Conservation (phyloP, 2,329 filamentous ascomycete genomes). For the Diaporthe sp. region DNA sequence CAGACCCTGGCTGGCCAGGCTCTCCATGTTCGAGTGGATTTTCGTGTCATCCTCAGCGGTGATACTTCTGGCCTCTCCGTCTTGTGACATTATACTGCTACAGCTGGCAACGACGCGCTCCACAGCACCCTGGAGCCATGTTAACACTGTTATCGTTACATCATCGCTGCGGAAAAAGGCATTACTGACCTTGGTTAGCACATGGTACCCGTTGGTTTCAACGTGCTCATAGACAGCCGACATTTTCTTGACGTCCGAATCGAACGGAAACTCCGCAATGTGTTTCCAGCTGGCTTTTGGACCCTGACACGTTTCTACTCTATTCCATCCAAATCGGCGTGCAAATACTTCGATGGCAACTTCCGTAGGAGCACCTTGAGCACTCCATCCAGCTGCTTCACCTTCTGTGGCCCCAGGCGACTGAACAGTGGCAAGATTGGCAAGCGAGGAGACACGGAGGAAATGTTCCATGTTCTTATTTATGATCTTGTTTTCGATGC, state of each 20-base stretch:
- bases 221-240: conserved; percentile 48
- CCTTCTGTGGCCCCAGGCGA: too few relatives aligned
- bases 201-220: conserved; percentile 6
- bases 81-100: background rate
- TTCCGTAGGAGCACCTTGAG: conserved; percentile 69
- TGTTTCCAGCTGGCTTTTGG: conserved; percentile 57
- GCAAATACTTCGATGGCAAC: conserved; percentile 77
- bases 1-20: conserved; percentile 69
- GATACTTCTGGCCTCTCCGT: background rate
- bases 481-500: too few relatives aligned
- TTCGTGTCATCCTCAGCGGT: conserved; percentile 30
- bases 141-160: too few relatives aligned
- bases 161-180: too few relatives aligned
- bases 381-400: too few relatives aligned
- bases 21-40: conserved; percentile 66
- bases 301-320: conserved; percentile 54
- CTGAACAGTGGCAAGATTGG: conserved; percentile 60
- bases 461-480: too few relatives aligned
- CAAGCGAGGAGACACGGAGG: conserved; percentile 51
- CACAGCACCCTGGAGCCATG: conserved; percentile 64
- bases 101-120: conserved; percentile 73
- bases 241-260: conserved; percentile 75
- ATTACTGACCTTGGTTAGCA: conserved; percentile 42
- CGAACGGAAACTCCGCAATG: conserved; percentile 71
- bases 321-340: conserved; percentile 68